Percentiles rank a stretch among this genome's conserved stretches.
These are phyloP conservation scores for Magnaporthiopsis rhizophila DNA, from an alignment of 2,329 filamentous ascomycete species.

Conservation along the genomic window DNA sequence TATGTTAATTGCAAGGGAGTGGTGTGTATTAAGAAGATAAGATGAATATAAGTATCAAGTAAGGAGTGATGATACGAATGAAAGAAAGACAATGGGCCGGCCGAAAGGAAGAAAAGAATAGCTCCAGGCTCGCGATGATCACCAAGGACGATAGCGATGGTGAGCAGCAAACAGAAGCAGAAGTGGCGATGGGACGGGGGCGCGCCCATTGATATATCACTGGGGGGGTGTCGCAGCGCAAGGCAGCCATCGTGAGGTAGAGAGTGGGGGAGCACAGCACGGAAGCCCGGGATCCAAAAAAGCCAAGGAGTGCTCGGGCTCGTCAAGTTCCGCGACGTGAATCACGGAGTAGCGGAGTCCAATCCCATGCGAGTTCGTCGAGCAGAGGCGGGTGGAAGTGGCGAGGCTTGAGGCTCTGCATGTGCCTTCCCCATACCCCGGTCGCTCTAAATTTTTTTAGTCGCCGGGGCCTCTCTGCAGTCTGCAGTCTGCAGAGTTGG, in stretches of 20 bases:
- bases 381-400: neutral
- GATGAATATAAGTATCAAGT: too few relatives aligned
- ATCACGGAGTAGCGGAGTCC: neutral
- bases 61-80: neutral
- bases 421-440: neutral
- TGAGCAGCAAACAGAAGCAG: neutral
- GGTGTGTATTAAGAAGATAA: neutral
- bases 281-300: neutral
- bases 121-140: slow-evolving; percentile 4
- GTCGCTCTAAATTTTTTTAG: neutral
- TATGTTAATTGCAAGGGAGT: neutral
- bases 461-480: neutral
- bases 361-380: neutral
- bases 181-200: neutral
- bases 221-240: too few relatives aligned
- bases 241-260: neutral
- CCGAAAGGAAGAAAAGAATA: neutral
- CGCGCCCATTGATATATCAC: slow-evolving; percentile 4
- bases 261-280: too few relatives aligned
- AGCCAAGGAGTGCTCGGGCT: neutral
- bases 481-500: too few relatives aligned
- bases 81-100: slow-evolving; percentile 5
- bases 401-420: too few relatives aligned
- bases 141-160: slow-evolving; percentile 1
- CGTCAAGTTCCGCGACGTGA: neutral